Base-by-base conservation (phyloP, 371 early-diverging fungal species). In the Rhizopus arrhizus region DNA sequence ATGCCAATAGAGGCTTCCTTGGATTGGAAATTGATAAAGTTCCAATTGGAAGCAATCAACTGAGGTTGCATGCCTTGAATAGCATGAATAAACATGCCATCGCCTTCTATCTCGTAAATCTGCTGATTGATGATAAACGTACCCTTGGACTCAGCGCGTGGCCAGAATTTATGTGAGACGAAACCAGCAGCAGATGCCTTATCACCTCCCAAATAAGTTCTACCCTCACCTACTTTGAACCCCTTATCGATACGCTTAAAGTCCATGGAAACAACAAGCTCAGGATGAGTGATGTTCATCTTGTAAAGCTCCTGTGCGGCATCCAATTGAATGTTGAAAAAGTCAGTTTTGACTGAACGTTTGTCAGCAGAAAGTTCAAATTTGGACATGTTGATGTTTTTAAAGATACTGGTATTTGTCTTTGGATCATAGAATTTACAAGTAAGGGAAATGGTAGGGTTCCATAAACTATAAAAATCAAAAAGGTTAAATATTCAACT, bases 41-140 rank as follows among this genome's bases (percentile, higher is more conserved):
- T 92, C 94, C 95, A 95, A 59, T 87, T 87, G 48, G 87, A 82
- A n/a, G 91, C 93, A 41, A 90, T 87, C 57, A 89, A 73, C 56
- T 95, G 92, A 35, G 96, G 95, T 56, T 90, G 88, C 84, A 91
- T 90, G 57, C 83, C 89, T 72, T 92, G 84, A 60, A 92, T 74
- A 6, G 94, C 95, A 69, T 93, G 91, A 56, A 91, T 85, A 69
- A 90, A 92, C 67, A 91, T 78, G 33, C 91, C 94, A 34, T 88
- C 81, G 31, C 90, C 91, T 38, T 80, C 80, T 35, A 88, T 69
- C 42, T 89, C 86, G 54, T 86, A 69, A 31, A 80, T 70, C 35
- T 81, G 64, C 46, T 91, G 90, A 55, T 89, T 82, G 7, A 91
- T 77, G 55, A 85, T 83, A 66, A 93, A 77, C 46, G 84, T 85